Base-by-base conservation (phyloP, 345 rosid genomes). In the Carallia pectinifolia region DNA sequence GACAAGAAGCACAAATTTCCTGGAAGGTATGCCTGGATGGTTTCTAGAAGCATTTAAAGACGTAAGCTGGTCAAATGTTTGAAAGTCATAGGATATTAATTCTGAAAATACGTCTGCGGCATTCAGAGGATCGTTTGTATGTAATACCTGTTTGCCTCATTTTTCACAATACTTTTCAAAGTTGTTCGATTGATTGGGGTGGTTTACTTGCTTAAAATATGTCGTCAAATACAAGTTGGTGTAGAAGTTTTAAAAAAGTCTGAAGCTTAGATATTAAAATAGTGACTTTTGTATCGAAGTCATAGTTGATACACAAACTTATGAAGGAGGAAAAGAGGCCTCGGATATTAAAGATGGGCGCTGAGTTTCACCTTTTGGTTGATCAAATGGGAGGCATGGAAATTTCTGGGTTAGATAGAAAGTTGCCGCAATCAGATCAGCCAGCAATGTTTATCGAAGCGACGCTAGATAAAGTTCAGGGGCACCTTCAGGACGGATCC, bases 311-410 rank as follows among this genome's bases (percentile, higher is more conserved):
- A 19, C 30, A 55, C 31, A 56, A 56, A 56, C 34, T 15, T 56
- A 15, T 27, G 31, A 27, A 56, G 31, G 60, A 56, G 1, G 12
- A 27, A 19, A 27, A 27, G 3, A 27, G 31, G 27, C 15, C 15
- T 23, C 4, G 29, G 60, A 10, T 56, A 56, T 56, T 56, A 56
- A 56, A 9, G 60, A 56, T 56, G 60, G 16, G 60, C 9, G 33
- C 50, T 44, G 50, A 13, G 50, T 44, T 44, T 44, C 50, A 56
- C 15, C 31, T 56, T 36, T 34, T 38, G 12, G 29, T 15, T 19
- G 30, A 61, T 52, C 73, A 69, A 44, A 69, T 61, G 58, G 65
- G 34, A n/a, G 33, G 47, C 8, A 47, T 34, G 7, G 71, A 69
- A 69, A 48, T 52, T 27, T 15, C 65, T 44, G 50, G 60, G 44